Evolutionary conservation across 1,139 yeast genomes (phyloP), one percentile per base, ranked within the genome.

Genomic region (Scheffersomyces parashehatae): DNA sequence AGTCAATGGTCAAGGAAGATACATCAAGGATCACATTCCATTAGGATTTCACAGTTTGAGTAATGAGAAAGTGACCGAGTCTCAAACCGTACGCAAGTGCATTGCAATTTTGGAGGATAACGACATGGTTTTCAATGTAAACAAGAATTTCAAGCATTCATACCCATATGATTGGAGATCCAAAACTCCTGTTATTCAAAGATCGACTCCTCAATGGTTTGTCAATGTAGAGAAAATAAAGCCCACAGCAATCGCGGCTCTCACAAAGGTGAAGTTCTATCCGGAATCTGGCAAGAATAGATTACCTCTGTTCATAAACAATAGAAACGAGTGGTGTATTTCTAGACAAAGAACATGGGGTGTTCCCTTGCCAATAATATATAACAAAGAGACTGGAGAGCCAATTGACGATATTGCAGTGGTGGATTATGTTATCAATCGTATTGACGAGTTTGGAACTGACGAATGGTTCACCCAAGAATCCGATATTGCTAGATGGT

Each of bases 311-410:
- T 93, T 91, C 58, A 79, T 91, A 28, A 73, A 71, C 14, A 83
- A 85, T 43, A 80, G 99, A 64, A 82, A 83, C 48, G 99, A 93
- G 60, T 93, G 99, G 99, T 93, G 99, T 65, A 90, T 93, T 39
- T 91, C 98, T 0, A 77, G 99, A 54, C 99, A 93, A 64, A 79
- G 99, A 53, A 77, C 82, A n/a, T 93, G 99, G 99, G 99, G 99
- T 38, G 98, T 93, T 33, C 99, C 99, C 1, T 86, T 93, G 36
- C 99, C 99, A 0, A 93, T 88, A 0, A 67, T 93, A 4, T 88
- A 86, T 62, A 67, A 81, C 48, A 76, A 75, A 41, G 72, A 71
- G 13, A 79, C 85, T 2, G 81, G 77, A 12, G 81, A 78, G 44
- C 84, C 90, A 1, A 51, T 87, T 13, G 65, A 81, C 54, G 82